Base-by-base conservation (phyloP, 306 rosid genomes). In the Urtica urens region DNA sequence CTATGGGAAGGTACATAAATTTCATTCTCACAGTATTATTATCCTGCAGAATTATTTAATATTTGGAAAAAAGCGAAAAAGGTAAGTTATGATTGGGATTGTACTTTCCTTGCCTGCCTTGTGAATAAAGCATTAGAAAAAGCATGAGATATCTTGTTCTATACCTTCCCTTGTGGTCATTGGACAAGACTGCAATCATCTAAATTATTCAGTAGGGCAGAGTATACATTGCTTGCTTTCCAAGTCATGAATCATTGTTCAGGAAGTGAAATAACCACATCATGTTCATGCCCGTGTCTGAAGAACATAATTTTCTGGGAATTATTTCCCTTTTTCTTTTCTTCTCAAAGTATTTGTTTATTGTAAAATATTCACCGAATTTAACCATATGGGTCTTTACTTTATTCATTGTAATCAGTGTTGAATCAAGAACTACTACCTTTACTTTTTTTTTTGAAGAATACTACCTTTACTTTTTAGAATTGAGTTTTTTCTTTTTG, bases 1-100 rank as follows among this genome's bases (percentile, higher is more conserved):
- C 99, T 30, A 75, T 82, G 94, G 99, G 99, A 58, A 92, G 99
- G 99, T 92, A 18, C 9, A 9, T 19, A 15, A 27, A 59, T 9
- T 15, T 51, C 66, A 23, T 6, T 46, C 34, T 15, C 10, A 4
- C 3, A 6, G 23, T 31, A 12, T 31, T 23, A 43, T 26, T 46
- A 18, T 38, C 11, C 13, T 29, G 1, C 10, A 20, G 10, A 10
- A 45, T 15, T 17, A 19, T 15, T 5, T n/a, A 4, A 1, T 8
- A 11, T 5, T 11, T 8, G 2, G 10, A 10, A 19, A 18, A 22
- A 20, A 7, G 4, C 9, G 6, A 22, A 1, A 43, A 8, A 43
- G 18, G 10, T n/a, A 25, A 12, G 13, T 21, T 14, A 39, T 26
- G 34, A 11, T 41, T 9, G 16, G 57, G 31, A n/a, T 9, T 40